A percentile compares a stretch with the other conserved stretches of the same genome.
Conservation (phyloP, 2,329 filamentous ascomycete species). For the Aspergillus sp. region DNA sequence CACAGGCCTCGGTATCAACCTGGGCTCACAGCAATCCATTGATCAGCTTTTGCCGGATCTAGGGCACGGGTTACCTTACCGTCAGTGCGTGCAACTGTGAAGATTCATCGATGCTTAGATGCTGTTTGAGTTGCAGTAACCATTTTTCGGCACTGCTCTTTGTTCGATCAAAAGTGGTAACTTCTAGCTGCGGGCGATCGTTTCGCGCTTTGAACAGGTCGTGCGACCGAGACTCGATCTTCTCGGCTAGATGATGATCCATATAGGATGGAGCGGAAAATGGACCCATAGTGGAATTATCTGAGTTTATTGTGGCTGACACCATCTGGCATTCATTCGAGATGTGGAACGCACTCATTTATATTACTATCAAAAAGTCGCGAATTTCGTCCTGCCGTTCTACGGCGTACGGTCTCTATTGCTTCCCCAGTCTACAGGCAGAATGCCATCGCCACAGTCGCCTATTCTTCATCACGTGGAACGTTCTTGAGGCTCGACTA, state of each 20-base stretch:
- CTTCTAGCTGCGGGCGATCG: slow-evolving; percentile 1
- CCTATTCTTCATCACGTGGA: not conserved
- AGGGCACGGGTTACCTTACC: not conserved
- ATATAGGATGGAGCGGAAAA: not conserved
- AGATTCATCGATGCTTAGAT: not conserved
- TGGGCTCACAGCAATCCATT: not conserved
- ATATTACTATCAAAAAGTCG: not conserved
- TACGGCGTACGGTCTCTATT: not conserved
- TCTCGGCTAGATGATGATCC: slow-evolving; percentile 2
- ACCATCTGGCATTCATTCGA: not conserved
- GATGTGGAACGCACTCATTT: not conserved
- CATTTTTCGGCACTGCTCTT: not conserved
- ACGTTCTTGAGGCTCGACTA: not conserved
- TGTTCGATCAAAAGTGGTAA: not conserved
- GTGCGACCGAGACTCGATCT: not conserved
- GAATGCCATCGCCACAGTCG: not conserved
- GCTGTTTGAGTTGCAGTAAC: not conserved
- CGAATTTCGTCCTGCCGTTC: not conserved
- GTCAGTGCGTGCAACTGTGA: not conserved
- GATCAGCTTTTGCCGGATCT: not conserved
- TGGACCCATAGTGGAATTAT: not conserved
- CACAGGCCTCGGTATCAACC: slow-evolving; percentile 2
- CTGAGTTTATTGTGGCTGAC: not conserved
- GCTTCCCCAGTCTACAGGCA: not conserved
- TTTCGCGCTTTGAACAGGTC: slow-evolving; percentile 3